Conservation (phyloP, 257 asterid genomes). For the Orobanche coerulescens region DNA sequence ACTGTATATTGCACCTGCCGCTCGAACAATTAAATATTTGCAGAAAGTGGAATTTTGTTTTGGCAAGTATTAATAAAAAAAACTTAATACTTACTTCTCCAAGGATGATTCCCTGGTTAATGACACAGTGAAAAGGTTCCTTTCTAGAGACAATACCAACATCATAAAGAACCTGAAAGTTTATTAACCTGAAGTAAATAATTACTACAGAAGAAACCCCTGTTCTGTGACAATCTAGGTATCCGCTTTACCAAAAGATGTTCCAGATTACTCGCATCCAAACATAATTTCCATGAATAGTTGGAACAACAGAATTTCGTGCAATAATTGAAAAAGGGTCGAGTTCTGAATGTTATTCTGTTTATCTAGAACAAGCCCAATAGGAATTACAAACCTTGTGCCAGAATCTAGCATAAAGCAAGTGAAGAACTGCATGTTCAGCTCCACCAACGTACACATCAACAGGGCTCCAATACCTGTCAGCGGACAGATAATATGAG, state of each 20-base stretch:
- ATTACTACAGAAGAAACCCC: background rate
- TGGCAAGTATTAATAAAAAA: constrained; percentile 15
- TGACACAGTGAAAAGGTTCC: constrained; percentile 97
- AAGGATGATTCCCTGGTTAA: constrained; percentile 96
- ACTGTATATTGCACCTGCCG: constrained; percentile 82
- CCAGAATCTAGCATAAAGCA: constrained; percentile 99
- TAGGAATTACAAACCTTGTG: constrained; percentile 65
- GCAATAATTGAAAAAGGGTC: background rate
- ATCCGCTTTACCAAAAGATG: constrained; percentile 7
- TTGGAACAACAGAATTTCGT: background rate
- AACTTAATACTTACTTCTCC: constrained; percentile 71
- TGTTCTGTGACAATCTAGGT: background rate
- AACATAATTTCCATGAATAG: background rate
- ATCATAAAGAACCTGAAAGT: constrained; percentile 93
- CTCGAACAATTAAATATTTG: constrained; percentile 28
- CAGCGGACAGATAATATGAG: constrained; percentile 11
- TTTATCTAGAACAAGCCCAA: background rate
- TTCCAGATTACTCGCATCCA: constrained; percentile 6
- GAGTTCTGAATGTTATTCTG: background rate
- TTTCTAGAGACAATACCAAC: constrained; percentile 74
- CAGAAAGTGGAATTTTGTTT: constrained; percentile 9
- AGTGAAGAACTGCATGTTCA: constrained; percentile 99
- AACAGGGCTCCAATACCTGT: constrained; percentile 99
- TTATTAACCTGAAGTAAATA: constrained; percentile 19
- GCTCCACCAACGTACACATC: constrained; percentile 99